Evolutionary conservation across 2,329 filamentous ascomycete species (phyloP), one percentile per base, ranked within the genome.

Genomic region (Colletotrichum lentis): DNA sequence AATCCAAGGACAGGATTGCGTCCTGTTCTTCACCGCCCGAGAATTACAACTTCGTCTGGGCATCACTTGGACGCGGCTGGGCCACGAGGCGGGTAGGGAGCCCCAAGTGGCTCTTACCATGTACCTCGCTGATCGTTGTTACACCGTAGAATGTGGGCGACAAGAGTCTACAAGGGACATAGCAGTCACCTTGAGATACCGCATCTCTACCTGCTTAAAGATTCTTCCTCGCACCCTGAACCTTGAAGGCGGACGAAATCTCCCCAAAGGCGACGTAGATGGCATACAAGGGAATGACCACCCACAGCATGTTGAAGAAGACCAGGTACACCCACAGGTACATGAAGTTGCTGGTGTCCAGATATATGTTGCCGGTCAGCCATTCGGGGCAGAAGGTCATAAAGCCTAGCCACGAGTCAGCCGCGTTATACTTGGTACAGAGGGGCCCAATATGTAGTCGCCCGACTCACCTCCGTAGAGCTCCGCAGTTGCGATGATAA

Each of bases 311-410:
- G 77, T 91, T 91, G 81, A 91, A 91, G 77, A 91, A 90, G 71
- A 89, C 81, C 18, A 91, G 79, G 72, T 90, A 91, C 16, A 90
- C 80, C 88, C 88, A 91, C 70, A 85, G 79, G 73, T 89, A 89
- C 87, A 91, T 89, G 72, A 86, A 90, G 77, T 90, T 91, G 78
- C 83, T 88, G 20, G 82, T 82, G 75, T 90, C 86, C 67, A 91
- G 84, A 74, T 89, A 90, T 71, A 83, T 74, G 74, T 84, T 90
- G 59, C 83, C 84, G 2, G 83, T 86, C 14, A 91, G 79, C 89
- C 89, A 91, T 77, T 91, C 89, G 14, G 89, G 89, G 77, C 85
- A 88, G 75, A 91, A 91, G 0, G 89, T 91, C 86, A 91, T 90
- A 79, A 88, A 91, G 20, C 88, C 86, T 87, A 46, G 16, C 12